phyloP scores from a whole-genome alignment of 257 asterid species.

The Misopates orontium region DNA sequence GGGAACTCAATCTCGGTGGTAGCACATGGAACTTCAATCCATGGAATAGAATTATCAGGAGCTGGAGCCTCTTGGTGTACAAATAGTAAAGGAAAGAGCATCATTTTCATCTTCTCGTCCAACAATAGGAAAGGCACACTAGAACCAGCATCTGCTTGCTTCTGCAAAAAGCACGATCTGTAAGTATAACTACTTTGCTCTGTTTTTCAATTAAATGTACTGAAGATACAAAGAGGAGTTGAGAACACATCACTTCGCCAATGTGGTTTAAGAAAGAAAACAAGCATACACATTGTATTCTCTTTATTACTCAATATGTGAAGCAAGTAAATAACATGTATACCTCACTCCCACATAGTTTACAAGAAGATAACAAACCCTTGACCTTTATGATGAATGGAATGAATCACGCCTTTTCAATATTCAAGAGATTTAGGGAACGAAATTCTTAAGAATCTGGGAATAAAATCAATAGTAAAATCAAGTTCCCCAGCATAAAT shows the following conservation, averaged over 20 bases:
- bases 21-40: constrained; percentile 41
- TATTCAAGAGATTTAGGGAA: constrained; percentile 1
- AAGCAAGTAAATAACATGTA: background rate
- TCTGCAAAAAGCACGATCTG: constrained; percentile 47
- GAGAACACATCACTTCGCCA: constrained; percentile 15
- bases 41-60: constrained; percentile 34
- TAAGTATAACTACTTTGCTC: constrained; percentile 14
- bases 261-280: background rate
- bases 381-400: background rate
- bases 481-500: constrained; percentile 9
- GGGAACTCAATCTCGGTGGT: constrained; percentile 56
- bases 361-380: background rate
- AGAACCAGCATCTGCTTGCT: constrained; percentile 42
- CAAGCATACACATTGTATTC: background rate
- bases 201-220: constrained; percentile 6
- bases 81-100: constrained; percentile 54
- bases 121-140: constrained; percentile 66
- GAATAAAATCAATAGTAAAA: background rate
- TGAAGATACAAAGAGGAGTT: background rate
- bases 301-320: too few relatives aligned
- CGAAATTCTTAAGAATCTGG: constrained; percentile 17
- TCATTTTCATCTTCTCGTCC: constrained; percentile 58
- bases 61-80: constrained; percentile 50
- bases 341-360: background rate
- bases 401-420: constrained; percentile 9